Conservation (phyloP, 2,329 filamentous ascomycete species). For the Trichoderma koningii region DNA sequence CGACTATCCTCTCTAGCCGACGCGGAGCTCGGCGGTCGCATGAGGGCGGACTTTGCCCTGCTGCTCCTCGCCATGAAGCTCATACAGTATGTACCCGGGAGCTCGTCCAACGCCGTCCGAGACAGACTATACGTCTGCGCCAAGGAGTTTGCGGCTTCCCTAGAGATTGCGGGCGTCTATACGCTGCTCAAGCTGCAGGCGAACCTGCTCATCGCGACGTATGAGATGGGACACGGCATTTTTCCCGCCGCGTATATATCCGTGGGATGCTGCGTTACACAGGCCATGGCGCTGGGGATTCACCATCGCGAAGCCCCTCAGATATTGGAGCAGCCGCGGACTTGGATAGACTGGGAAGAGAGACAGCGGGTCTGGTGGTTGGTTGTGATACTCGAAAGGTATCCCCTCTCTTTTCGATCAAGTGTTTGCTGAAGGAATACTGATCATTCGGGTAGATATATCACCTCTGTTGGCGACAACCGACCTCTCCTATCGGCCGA, state of each 20-base stretch:
- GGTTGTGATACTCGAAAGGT: constrained; percentile 40
- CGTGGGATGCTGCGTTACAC: constrained; percentile 35
- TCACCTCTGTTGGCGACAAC: constrained; percentile 31
- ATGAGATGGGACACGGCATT: constrained; percentile 42
- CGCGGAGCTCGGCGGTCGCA: not conserved
- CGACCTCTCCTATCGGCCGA: constrained; percentile 35
- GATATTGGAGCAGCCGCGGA: constrained; percentile 34
- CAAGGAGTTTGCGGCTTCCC: constrained; percentile 27
- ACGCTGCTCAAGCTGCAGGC: constrained; percentile 36
- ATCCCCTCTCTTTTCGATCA: not conserved
- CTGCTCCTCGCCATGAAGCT: constrained; percentile 36
- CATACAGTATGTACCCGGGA: constrained; percentile 28
- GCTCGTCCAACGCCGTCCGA: constrained; percentile 15
- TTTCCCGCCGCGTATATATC: constrained; percentile 40
- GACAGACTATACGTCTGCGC: constrained; percentile 26
- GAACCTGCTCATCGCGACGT: constrained; percentile 36
- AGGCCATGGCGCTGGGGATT: constrained; percentile 29
- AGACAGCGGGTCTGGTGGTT: constrained; percentile 41
- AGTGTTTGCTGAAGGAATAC: not conserved
- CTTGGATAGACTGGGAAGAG: constrained; percentile 40
- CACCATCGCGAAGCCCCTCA: constrained; percentile 30
- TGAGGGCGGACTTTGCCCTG: constrained; percentile 28
- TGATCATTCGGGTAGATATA: constrained; percentile 29
- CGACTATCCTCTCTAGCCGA: constrained; percentile 13
- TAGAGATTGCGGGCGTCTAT: constrained; percentile 33